These are phyloP conservation scores for Ogataea pini DNA, from an alignment of 805 yeast species.

Conservation along the genomic window DNA sequence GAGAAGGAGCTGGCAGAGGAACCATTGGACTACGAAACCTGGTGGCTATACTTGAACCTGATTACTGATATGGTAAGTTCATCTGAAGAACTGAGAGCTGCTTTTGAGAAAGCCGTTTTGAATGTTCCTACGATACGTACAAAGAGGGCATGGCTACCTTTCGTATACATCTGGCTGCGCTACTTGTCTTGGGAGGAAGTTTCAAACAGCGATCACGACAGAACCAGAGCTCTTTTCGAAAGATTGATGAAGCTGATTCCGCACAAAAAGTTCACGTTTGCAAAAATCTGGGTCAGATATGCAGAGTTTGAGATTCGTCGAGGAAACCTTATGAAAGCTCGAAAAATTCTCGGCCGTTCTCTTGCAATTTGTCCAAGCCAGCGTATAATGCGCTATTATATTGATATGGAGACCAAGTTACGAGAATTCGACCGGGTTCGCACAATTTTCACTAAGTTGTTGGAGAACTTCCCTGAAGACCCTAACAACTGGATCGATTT, in stretches of 20 bases:
- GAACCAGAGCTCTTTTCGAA: constrained; percentile 53
- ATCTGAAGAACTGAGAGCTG: constrained; percentile 34
- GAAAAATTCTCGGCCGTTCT: constrained; percentile 71
- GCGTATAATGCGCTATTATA: constrained; percentile 62
- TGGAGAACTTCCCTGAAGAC: constrained; percentile 48
- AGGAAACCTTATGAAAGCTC: constrained; percentile 48
- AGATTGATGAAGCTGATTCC: constrained; percentile 53
- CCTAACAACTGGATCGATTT: constrained; percentile 59
- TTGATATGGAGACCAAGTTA: constrained; percentile 61
- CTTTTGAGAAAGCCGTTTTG: constrained; percentile 47
- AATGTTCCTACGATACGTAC: constrained; percentile 39
- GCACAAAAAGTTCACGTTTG: constrained; percentile 61
- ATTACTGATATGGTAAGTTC: constrained; percentile 40
- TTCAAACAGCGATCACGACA: constrained; percentile 38
- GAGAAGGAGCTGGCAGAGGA: constrained; percentile 46
- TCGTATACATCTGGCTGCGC: constrained; percentile 68
- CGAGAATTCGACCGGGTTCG: constrained; percentile 84
- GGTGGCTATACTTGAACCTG: constrained; percentile 76
- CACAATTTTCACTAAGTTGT: constrained; percentile 63
- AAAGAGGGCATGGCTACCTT: constrained; percentile 61
- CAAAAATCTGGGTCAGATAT: constrained; percentile 70
- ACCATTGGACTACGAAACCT: constrained; percentile 67
- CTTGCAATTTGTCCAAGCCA: constrained; percentile 67
- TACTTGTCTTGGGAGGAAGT: constrained; percentile 66
- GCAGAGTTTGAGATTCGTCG: constrained; percentile 76